Evolutionary conservation across 2,329 filamentous ascomycete species (phyloP), one percentile per base, ranked within the genome.

Genomic region (Fusarium goolgardi): DNA sequence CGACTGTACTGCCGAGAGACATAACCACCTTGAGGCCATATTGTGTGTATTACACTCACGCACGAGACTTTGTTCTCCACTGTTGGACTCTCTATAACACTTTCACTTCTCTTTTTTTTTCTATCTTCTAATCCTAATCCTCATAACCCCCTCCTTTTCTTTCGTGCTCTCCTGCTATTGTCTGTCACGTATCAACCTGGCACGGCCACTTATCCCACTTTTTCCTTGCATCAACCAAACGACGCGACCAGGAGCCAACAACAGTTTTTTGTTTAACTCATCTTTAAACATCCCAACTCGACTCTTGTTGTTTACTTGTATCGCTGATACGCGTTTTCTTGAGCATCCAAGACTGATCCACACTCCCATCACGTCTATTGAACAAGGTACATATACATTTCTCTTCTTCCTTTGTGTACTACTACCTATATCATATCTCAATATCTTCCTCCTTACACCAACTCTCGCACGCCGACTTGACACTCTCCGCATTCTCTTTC

Each of bases 31-130:
- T 29, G 31, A 47, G 21, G 29, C 15, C 21, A 34, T 45, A 43
- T 54, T 25, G 29, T 32, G 55, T 70, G 54, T 69, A 67, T 69
- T 67, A 56, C 67, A 67, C 66, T 64, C 59, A 40, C 52, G 47
- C 66, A 59, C 67, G 55, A 71, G 59, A 55, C 55, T 60, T 45
- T 55, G 37, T 67, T 70, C 66, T 60, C 63, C 66, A 67, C 66
- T 55, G 53, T 59, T 59, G 31, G 29, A 56, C 47, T 59, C 51
- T 51, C 43, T 63, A 51, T 58, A 44, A 44, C 25, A 21, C 47
- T 53, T 56, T 65, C n/a, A 32, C 41, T 27, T 55, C 46, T 59
- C 35, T 11, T 11, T 37, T n/a, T 37, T 37, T n/a, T 20, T 39
- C 12, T 49, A 46, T 55, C 59, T n/a, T 59, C 27, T 11, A 11